Evolutionary conservation across 768 basidiomycete genomes (phyloP).

Genomic region (Agaricus sinodeliciosus): DNA sequence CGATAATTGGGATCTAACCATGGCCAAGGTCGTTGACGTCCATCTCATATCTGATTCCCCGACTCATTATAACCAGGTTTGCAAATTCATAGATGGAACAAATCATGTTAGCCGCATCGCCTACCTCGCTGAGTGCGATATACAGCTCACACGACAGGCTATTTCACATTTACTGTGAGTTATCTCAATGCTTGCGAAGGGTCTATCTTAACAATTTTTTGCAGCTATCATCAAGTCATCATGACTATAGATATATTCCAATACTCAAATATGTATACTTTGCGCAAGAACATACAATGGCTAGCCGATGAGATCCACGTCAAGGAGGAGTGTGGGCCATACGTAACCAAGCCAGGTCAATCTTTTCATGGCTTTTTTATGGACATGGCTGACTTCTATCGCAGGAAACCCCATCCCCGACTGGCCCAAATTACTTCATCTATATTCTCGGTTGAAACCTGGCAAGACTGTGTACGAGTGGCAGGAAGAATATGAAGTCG

Average conservation of each 20-base stretch:
- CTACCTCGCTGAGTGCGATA: constrained; percentile 83
- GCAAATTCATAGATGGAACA: constrained; percentile 79
- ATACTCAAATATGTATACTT: constrained; percentile 95
- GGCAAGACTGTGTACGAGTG: constrained; percentile 83
- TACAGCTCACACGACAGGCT: constrained; percentile 74
- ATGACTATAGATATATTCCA: constrained; percentile 98
- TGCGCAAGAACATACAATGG: constrained; percentile 81
- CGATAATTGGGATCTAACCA: constrained; percentile 94
- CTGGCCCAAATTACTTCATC: constrained; percentile 81
- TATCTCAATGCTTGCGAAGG: not conserved
- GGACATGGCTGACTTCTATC: constrained; percentile 6
- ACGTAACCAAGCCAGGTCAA: constrained; percentile 74
- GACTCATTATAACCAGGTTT: constrained; percentile 42
- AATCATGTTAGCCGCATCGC: constrained; percentile 92
- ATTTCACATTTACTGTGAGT: constrained; percentile 88
- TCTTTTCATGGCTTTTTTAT: not conserved
- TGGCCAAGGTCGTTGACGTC: constrained; percentile 56
- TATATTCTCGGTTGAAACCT: constrained; percentile 82
- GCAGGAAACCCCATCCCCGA: constrained; percentile 59
- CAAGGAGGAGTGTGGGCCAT: constrained; percentile 85
- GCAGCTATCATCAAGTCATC: constrained; percentile 90
- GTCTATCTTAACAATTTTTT: not conserved
- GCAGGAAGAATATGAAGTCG: constrained; percentile 74
- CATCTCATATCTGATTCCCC: not conserved
- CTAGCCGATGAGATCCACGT: constrained; percentile 82